Conservation (phyloP, 2,329 filamentous ascomycete species). For the Beauveria varroae region DNA sequence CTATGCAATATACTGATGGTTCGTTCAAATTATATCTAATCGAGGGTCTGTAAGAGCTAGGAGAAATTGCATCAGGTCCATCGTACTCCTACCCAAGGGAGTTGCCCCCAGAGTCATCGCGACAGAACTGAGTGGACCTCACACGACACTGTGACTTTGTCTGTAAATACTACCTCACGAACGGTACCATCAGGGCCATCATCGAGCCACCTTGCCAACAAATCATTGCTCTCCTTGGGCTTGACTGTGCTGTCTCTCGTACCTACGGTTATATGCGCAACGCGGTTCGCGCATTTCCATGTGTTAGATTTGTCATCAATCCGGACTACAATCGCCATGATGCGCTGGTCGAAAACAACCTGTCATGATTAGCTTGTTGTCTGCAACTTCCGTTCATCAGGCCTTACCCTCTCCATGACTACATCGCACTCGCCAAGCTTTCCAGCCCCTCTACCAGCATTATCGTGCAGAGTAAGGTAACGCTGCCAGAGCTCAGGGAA, state of each 20-base stretch:
- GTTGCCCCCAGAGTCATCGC: conserved; percentile 26
- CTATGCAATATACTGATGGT: background rate
- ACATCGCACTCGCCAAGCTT: conserved; percentile 56
- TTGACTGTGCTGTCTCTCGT: conserved; percentile 70
- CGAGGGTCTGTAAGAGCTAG: background rate
- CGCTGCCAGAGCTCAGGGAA: conserved; percentile 67
- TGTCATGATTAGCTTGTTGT: conserved; percentile 16
- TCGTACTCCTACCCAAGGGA: too few relatives aligned
- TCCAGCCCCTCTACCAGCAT: conserved; percentile 20
- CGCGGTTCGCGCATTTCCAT: conserved; percentile 66
- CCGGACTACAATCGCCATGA: conserved; percentile 88
- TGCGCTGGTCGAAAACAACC: conserved; percentile 74
- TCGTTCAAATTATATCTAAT: background rate
- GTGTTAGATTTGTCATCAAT: conserved; percentile 48
- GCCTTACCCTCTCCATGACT: conserved; percentile 50
- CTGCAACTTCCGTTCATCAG: background rate
- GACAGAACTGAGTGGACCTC: conserved; percentile 41
- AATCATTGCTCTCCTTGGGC: conserved; percentile 87
- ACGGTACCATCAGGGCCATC: conserved; percentile 39
- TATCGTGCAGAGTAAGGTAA: conserved; percentile 55
- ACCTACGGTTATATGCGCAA: conserved; percentile 85
- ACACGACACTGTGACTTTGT: conserved; percentile 40
- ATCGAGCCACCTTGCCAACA: conserved; percentile 70
- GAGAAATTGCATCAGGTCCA: background rate
- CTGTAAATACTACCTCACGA: conserved; percentile 41